These are phyloP conservation scores for Backusella liffmaniae DNA, from an alignment of 192 early-diverging fungal species.

Conservation along the genomic window DNA sequence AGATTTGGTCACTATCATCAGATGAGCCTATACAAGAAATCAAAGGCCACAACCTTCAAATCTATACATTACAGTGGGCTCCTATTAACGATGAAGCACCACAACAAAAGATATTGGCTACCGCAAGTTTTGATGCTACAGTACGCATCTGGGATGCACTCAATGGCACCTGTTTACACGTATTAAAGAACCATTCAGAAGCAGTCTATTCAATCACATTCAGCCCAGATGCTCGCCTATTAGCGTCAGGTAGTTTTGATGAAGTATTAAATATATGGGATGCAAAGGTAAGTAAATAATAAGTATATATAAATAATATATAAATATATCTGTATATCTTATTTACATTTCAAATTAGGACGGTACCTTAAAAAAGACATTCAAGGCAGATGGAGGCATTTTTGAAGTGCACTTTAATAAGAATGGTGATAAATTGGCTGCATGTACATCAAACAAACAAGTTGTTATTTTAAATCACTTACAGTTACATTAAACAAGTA, in stretches of 20 bases:
- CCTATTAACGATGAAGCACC: slow-evolving; percentile 37
- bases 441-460: slow-evolving; percentile 56
- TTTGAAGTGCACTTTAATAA: slow-evolving; percentile 62
- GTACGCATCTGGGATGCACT: slow-evolving; percentile 86
- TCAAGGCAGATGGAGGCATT: slow-evolving; percentile 54
- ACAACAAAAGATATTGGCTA: slow-evolving; percentile 58
- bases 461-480: slow-evolving; percentile 19
- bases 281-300: slow-evolving; percentile 42
- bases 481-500: neutral
- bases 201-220: slow-evolving; percentile 75
- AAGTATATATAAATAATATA: neutral
- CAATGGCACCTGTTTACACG: slow-evolving; percentile 61
- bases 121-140: slow-evolving; percentile 79
- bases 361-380: slow-evolving; percentile 51
- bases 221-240: slow-evolving; percentile 68
- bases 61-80: slow-evolving; percentile 84
- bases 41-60: slow-evolving; percentile 69
- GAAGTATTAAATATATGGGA: slow-evolving; percentile 76
- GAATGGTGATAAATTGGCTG: slow-evolving; percentile 54
- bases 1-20: slow-evolving; percentile 70
- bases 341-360: slow-evolving; percentile 28
- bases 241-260: slow-evolving; percentile 81
- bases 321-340: neutral
- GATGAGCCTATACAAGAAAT: slow-evolving; percentile 57
- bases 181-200: slow-evolving; percentile 66